Base-by-base conservation (phyloP, 169 alveolate genomes). In the Plasmodium blacklocki region DNA sequence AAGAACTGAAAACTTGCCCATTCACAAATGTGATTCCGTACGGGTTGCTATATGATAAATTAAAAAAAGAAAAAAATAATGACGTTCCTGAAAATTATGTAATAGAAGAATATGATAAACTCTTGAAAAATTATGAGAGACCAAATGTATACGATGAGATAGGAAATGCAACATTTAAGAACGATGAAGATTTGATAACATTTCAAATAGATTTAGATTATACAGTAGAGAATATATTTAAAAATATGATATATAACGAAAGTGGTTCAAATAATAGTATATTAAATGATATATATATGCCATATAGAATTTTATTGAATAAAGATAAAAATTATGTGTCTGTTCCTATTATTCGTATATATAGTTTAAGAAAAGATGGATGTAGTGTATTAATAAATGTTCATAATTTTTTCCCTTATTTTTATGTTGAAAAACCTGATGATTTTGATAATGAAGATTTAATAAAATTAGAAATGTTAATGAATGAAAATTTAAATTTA, bases 341-440 rank as follows among this genome's bases (percentile, higher is more conserved):
- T 11, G 89, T 78, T 7, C 89, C 96, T 7, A 56, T 92, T 32
- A 88, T 93, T 56, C 67, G 95, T 12, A 85, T 93, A 2, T 93
- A 92, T 75, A 93, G 94, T 11, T 92, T 93, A 3, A 93, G 93
- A 43, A 87, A 80, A 58, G 80, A 88, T 59, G 88, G 88, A 49
- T 91, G 86, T 47, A 93, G 96, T 52, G 94, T 92, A 0, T 68
- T 93, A 64, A 88, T 93, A 0, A 71, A 86, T 23, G 90, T 93
- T 62, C 88, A 90, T 26, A 92, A 93, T 29, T 92, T 93, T 62
- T 58, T 76, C 85, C 95, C 96, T 6, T 93, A 93, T 56, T 93
- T 93, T 67, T 93, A 93, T 78, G 91, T 93, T 6, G 94, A 93
- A 60, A 93, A 87, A 64, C 96, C 96, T 9, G 58, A 56, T 19